A percentile compares a stretch with the other conserved stretches of the same genome.
These are phyloP conservation scores for Trapa incisa DNA, from an alignment of 345 rosid genomes.

Conservation along the genomic window DNA sequence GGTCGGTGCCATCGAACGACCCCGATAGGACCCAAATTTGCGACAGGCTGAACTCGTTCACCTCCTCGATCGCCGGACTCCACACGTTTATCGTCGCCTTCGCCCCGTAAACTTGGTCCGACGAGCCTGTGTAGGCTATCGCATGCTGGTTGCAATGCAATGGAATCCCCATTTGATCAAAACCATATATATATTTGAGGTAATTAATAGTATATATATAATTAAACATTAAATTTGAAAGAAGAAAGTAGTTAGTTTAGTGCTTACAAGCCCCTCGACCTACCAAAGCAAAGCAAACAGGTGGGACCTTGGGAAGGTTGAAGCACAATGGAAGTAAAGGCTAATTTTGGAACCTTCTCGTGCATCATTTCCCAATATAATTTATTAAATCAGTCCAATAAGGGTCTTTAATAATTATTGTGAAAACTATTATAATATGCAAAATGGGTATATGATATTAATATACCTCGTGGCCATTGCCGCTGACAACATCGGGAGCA, in stretches of 20 bases:
- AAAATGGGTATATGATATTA: conserved; percentile 9
- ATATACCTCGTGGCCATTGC: conserved; percentile 67
- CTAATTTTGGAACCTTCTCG: too few relatives aligned
- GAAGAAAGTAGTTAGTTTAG: too few relatives aligned
- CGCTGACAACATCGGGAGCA: conserved; percentile 64
- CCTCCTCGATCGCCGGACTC: conserved; percentile 75
- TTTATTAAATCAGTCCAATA: too few relatives aligned
- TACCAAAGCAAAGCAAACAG: too few relatives aligned
- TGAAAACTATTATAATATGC: background rate
- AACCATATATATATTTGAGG: too few relatives aligned
- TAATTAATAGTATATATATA: too few relatives aligned
- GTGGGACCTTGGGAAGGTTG: too few relatives aligned
- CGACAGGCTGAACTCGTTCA: conserved; percentile 93
- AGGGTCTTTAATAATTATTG: background rate
- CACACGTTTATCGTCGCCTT: conserved; percentile 91
- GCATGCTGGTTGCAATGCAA: conserved; percentile 48
- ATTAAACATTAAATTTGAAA: too few relatives aligned
- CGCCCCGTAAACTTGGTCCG: conserved; percentile 65
- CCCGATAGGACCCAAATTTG: conserved; percentile 97
- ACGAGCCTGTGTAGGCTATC: conserved; percentile 71
- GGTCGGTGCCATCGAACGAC: conserved; percentile 89
- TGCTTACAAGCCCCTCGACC: too few relatives aligned
- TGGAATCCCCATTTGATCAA: background rate
- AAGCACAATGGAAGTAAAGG: too few relatives aligned
- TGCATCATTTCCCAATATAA: too few relatives aligned